Base-by-base conservation (phyloP, 2,329 filamentous ascomycete species). In the Microdochium nivale region DNA sequence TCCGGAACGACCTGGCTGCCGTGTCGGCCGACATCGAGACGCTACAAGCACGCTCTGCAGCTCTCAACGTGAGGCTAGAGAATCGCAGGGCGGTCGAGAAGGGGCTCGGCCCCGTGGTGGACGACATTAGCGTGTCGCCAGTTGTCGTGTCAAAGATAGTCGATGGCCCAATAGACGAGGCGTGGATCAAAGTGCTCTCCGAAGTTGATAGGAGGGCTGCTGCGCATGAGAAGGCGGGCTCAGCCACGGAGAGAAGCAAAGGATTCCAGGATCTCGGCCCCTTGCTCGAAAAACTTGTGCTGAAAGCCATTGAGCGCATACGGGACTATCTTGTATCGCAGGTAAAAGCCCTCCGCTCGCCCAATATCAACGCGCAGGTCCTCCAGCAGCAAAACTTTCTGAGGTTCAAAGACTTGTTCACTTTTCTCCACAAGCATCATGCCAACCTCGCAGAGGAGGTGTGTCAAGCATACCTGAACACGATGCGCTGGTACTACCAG, bases 401-500 rank as follows among this genome's bases (percentile, higher is more conserved):
- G 48, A 86, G 82, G 59, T 95, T 90, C 72, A 95, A 89, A 66
- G 90, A 96, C 32, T 73, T 96, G 0, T 99, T 86, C 68, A 78
- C 81, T 5, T 99, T 97, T 63, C 76, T 99, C 30, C 83, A 89
- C 54, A 84, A 81, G 59, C 87, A 92, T 58, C 90, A 97, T 61
- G 75, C 87, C 1, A 77, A 81, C n/a, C 80, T 99, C 5, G 90
- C 89, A 9, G 86, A 91, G 50, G 89, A 99, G 67, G 95, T 99
- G 57, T 84, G 84, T 9, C 87, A 90, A 65, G 94, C 95, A 3
- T 99, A 99, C 63, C 86, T 95, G 72, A 96, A 96, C 66, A 99
- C 95, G 0, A 99, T 99, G 90, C 83, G 90, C 50, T 99, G 94
- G 94, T 99, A 99, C 64, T 97, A 97, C 65, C 72, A 87, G 50